Conservation (phyloP, 2,329 filamentous ascomycete species). For the Lachnellula suecica region DNA sequence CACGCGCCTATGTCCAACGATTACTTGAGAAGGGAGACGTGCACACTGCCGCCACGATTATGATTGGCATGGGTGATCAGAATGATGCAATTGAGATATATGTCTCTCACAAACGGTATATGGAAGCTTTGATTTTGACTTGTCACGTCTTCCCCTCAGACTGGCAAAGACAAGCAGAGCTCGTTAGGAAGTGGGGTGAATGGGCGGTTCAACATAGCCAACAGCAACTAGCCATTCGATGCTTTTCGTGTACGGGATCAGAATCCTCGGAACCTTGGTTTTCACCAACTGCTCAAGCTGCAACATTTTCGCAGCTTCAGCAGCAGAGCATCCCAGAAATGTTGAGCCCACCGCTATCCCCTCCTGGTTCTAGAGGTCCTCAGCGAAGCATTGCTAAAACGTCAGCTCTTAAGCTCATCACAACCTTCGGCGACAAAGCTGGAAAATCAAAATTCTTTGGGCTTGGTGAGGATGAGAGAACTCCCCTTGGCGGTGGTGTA, state of each 20-base stretch:
- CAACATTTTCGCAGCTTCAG: constrained; percentile 54
- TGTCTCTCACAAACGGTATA: constrained; percentile 82
- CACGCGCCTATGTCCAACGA: constrained; percentile 85
- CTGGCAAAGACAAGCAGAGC: constrained; percentile 86
- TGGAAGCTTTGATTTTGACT: constrained; percentile 89
- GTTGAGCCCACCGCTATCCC: constrained; percentile 72
- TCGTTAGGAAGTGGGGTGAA: constrained; percentile 94
- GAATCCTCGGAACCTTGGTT: constrained; percentile 87
- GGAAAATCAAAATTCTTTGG: constrained; percentile 65
- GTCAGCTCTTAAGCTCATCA: constrained; percentile 86
- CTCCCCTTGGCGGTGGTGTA: constrained; percentile 76
- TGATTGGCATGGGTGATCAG: constrained; percentile 87
- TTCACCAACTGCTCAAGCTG: constrained; percentile 73
- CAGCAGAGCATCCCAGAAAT: constrained; percentile 60
- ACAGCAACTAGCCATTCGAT: constrained; percentile 87
- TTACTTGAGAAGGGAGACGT: constrained; percentile 87
- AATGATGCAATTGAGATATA: constrained; percentile 97
- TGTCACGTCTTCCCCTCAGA: constrained; percentile 80
- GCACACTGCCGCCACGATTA: constrained; percentile 87
- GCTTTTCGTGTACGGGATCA: constrained; percentile 85
- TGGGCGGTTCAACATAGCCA: constrained; percentile 84
- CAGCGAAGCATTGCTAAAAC: constrained; percentile 71
- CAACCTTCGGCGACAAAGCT: constrained; percentile 70
- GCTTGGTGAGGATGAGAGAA: constrained; percentile 57
- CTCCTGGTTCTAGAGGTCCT: constrained; percentile 61